A percentile compares a stretch with the other conserved stretches of the same genome.
Evolutionary conservation across 2,329 filamentous ascomycete species (phyloP).

Genomic region (Pseudocercospora eumusae): DNA sequence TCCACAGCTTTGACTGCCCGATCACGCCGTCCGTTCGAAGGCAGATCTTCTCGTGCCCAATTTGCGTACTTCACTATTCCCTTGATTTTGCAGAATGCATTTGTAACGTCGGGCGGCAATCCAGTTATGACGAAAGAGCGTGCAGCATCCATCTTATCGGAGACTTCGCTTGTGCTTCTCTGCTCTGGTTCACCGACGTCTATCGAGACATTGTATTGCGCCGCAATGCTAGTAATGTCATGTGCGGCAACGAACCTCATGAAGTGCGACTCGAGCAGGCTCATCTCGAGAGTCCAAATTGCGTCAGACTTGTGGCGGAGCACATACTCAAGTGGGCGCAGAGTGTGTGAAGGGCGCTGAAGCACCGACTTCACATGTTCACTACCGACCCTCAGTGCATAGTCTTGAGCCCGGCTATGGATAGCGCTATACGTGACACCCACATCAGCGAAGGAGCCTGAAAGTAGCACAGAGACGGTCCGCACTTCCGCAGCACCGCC

Average conservation of each 20-base stretch:
- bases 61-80: not conserved
- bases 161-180: not conserved
- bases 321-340: conserved; percentile 10
- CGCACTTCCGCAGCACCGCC: not conserved
- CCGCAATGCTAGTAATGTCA: not conserved
- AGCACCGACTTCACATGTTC: not conserved
- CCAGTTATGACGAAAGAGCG: conserved; percentile 21
- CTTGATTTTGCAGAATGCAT: not conserved
- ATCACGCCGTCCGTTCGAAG: not conserved
- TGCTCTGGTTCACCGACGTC: conserved; percentile 18
- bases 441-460: conserved; percentile 24
- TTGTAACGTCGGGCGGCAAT: not conserved
- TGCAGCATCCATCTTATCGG: conserved; percentile 1
- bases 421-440: not conserved
- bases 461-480: conserved; percentile 22
- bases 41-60: not conserved
- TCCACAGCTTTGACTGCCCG: not conserved
- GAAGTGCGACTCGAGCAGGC: conserved; percentile 16
- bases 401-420: not conserved
- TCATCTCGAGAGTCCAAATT: conserved; percentile 7
- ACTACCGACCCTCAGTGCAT: not conserved
- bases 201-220: conserved; percentile 7
- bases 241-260: conserved; percentile 12
- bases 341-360: not conserved
- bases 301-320: not conserved